Percentiles rank a stretch among this genome's conserved stretches.
phyloP scores from a whole-genome alignment of 1,284 basidiomycete genomes.

The Stereum hirsutum region DNA sequence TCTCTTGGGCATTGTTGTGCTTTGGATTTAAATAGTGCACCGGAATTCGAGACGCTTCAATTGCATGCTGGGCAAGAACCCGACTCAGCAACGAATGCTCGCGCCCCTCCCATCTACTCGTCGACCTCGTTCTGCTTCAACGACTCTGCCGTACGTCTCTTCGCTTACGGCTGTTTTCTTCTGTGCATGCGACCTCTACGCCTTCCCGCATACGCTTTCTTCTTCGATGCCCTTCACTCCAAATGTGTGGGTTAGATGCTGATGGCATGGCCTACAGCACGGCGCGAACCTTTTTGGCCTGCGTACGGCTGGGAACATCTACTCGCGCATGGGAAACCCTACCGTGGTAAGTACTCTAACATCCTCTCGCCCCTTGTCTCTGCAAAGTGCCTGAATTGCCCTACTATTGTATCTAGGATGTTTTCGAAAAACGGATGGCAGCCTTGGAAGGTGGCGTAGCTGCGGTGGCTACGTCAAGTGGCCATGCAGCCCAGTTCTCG shows the following conservation, averaged over 20 bases:
- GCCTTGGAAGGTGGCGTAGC: slow-evolving; percentile 78
- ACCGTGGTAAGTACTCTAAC: slow-evolving; percentile 51
- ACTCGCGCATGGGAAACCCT: slow-evolving; percentile 77
- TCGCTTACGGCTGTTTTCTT: not conserved
- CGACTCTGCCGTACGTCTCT: slow-evolving; percentile 44
- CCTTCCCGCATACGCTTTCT: too few species aligned
- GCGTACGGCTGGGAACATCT: slow-evolving; percentile 65
- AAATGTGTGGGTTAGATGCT: not conserved
- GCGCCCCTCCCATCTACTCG: slow-evolving; percentile 80
- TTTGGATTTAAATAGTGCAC: too few species aligned
- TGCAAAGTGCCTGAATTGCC: not conserved
- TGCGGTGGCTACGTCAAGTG: slow-evolving; percentile 73
- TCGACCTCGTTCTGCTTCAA: slow-evolving; percentile 77
- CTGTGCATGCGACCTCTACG: not conserved
- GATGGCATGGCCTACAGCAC: slow-evolving; percentile 48
- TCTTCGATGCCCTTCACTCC: not conserved
- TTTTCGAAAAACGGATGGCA: slow-evolving; percentile 81
- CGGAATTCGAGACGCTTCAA: slow-evolving; percentile 78
- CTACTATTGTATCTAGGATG: slow-evolving; percentile 35
- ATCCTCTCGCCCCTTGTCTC: not conserved
- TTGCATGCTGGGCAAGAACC: slow-evolving; percentile 75
- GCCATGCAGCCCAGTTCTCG: slow-evolving; percentile 79
- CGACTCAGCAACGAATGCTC: slow-evolving; percentile 66
- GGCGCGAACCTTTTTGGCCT: slow-evolving; percentile 81
- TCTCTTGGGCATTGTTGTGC: too few species aligned